Base-by-base conservation (phyloP, 306 rosid genomes). In the Quillaja saponaria region DNA sequence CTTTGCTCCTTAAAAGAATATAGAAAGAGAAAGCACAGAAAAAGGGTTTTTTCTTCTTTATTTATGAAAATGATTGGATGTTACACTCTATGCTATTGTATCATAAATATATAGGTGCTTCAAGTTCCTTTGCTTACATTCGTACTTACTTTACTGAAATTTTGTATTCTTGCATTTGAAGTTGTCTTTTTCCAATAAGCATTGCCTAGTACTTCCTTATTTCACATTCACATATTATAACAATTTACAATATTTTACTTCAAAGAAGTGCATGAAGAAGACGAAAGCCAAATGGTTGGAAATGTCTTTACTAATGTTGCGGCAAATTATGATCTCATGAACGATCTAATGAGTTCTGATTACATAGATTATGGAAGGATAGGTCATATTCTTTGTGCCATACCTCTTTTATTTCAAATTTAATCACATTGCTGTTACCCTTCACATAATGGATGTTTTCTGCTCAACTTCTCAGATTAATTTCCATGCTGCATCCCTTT, bases 331-430 rank as follows among this genome's bases (percentile, higher is more conserved):
- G 99, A 92, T 73, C 46, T 81, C 50, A 92, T 92, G 99, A 92
- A 92, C 61, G 99, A 92, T 77, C 67, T 89, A 41, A 92, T 89
- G 99, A 92, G 95, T 73, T 91, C 64, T 56, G 99, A 54, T 76
- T 92, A 58, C 99, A 92, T 52, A 83, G 99, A 82, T 64, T 92
- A 69, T 92, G 99, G 99, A 92, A 92, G 80, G 99, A 92, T 31
- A 92, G 90, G 99, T 89, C 67, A 19, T 47, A 20, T 46, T 49
- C 3, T 55, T 34, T 12, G 31, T 34, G 33, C 35, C 45, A 31
- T 25, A 48, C 11, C 67, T 2, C 13, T 46, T 48, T 73, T 14
- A 9, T 59, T 63, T 28, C 28, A 25, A 10, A 49, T 56, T 68
- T 7, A 28, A 3, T 6, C 10, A 21, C 54, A 49, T 69, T 33